Base-by-base conservation (phyloP, 768 basidiomycete species). In the Psilocybe azurescens region DNA sequence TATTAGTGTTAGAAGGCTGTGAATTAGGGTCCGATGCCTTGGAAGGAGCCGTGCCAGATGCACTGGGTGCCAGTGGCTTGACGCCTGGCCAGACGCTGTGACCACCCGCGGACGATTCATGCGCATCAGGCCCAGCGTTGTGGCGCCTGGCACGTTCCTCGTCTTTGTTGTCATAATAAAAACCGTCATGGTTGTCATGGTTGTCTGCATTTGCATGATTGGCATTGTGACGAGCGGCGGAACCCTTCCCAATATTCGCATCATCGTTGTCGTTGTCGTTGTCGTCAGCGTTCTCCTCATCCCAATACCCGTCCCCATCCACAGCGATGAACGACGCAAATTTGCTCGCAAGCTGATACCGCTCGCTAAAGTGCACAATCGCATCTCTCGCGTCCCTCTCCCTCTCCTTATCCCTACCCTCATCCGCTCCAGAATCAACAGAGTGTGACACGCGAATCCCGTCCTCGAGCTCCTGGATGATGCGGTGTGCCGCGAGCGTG, bases 401-500 rank as follows among this genome's bases (percentile, higher is more conserved):
- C 59, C 46, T 46, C 53, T 33, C 44, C 20, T 54, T 24, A 24
- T 54, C 33, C 30, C 20, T 36, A 36, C 55, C 59, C 24, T 2
- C 24, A 24, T 24, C 24, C 2, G 24, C 24, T 24, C 24, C 24
- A 24, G 24, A 24, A 24, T 24, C 24, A 24, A 24, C 24, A 24
- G 24, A 24, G 24, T 24, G 24, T 24, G 24, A 24, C 60, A n/a
- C 56, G 60, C 3, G 54, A 61, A 24, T 2, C 13, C 60, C 60
- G n/a, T 61, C 60, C 39, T 61, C 60, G 29, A 61, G 30, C 24
- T 61, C 53, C 30, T 49, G 47, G 38, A 61, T 61, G 46, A 61
- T 48, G 10, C 53, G 60, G 30, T 61, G 44, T 2, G 53, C 53
- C 24, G 60, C 60, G 9, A 61, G 36, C 2, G 60, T 61, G 24